A percentile compares a stretch with the other conserved stretches of the same genome.
These are phyloP conservation scores for Diaporthe amygdali DNA, from an alignment of 2,329 filamentous ascomycete species.

Conservation along the genomic window DNA sequence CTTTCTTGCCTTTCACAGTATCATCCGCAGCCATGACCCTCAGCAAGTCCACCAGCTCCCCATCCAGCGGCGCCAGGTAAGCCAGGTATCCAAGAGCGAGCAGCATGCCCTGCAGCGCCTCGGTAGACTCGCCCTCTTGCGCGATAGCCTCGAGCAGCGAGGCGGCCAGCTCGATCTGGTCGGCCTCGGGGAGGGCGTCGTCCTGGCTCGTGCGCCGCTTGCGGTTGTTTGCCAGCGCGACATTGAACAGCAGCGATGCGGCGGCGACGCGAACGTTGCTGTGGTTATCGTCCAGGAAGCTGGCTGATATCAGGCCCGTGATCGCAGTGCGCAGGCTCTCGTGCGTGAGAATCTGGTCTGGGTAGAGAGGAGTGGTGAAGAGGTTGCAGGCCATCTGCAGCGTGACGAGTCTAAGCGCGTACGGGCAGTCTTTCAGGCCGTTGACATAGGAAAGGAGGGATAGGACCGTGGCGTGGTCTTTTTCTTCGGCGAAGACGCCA, in stretches of 20 bases:
- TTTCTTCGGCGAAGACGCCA: slow-evolving; percentile 82
- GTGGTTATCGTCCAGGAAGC: slow-evolving; percentile 78
- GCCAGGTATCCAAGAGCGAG: slow-evolving; percentile 77
- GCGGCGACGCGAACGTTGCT: slow-evolving; percentile 80
- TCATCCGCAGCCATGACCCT: slow-evolving; percentile 76
- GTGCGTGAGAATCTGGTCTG: slow-evolving; percentile 63
- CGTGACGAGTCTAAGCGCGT: slow-evolving; percentile 82
- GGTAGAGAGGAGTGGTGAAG: slow-evolving; percentile 77
- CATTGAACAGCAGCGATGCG: slow-evolving; percentile 82
- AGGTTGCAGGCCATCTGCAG: slow-evolving; percentile 86
- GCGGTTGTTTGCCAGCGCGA: slow-evolving; percentile 73
- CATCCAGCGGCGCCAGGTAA: slow-evolving; percentile 71
- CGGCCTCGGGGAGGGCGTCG: slow-evolving; percentile 67
- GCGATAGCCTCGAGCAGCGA: slow-evolving; percentile 76
- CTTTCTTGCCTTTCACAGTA: slow-evolving; percentile 64
- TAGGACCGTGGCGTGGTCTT: slow-evolving; percentile 65
- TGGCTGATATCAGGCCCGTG: slow-evolving; percentile 74
- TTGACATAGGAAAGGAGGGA: slow-evolving; percentile 67
- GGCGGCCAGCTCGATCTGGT: slow-evolving; percentile 82
- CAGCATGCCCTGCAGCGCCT: slow-evolving; percentile 79
- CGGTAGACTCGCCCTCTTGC: slow-evolving; percentile 64
- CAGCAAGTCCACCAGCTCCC: slow-evolving; percentile 81
- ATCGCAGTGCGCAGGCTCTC: slow-evolving; percentile 60
- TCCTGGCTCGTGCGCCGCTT: slow-evolving; percentile 61
- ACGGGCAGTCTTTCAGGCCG: slow-evolving; percentile 65